Base-by-base conservation (phyloP, 495 filamentous ascomycete genomes). In the Symbiotaphrina buchneri region DNA sequence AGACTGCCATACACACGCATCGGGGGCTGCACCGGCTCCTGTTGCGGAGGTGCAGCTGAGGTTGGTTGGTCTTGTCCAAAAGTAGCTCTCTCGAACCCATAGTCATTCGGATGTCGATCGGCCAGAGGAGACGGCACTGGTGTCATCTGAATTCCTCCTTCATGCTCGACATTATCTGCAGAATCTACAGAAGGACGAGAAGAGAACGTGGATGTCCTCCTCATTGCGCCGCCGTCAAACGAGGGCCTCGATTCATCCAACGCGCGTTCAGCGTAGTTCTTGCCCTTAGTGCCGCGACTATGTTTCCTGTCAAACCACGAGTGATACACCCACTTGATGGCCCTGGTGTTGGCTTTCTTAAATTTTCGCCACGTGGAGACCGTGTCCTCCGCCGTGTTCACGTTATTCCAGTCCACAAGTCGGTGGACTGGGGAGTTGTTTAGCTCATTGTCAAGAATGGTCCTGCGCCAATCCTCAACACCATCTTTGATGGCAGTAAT, bases 361-460 rank as follows among this genome's bases (percentile, higher is more conserved):
- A 85, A 59, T 35, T 61, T 74, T 31, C 90, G 71, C 90, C 90
- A 99, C 24, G 68, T 10, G 5, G 74, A 79, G 27, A 99, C 63
- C 32, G 76, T 71, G 42, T 94, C 84, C 36, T 80, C 77, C 30
- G 71, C 70, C 18, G 80, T 78, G 37, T 99, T 99, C 41, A 94
- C 84, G 45, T 99, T 99, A 41, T 74, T 62, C 71, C 74, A 93
- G 34, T 82, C 76, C 0, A 81, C 52, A 18, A 99, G 55, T 18
- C 84, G 66, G 52, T 99, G 84, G 10, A 94, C 79, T 1, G 85
- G 76, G 10, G 90, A 85, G 42, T 99, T 94, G 55, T 99, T 99
- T 31, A 99, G 63, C 43, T 91, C 79, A 36, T 73, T 91, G 46
- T 99, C 90, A 13, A 92, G 70, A 15, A 82, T 62, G 2, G 83